phyloP scores from a whole-genome alignment of 2,329 filamentous ascomycete genomes.

The Volutella citrinella region DNA sequence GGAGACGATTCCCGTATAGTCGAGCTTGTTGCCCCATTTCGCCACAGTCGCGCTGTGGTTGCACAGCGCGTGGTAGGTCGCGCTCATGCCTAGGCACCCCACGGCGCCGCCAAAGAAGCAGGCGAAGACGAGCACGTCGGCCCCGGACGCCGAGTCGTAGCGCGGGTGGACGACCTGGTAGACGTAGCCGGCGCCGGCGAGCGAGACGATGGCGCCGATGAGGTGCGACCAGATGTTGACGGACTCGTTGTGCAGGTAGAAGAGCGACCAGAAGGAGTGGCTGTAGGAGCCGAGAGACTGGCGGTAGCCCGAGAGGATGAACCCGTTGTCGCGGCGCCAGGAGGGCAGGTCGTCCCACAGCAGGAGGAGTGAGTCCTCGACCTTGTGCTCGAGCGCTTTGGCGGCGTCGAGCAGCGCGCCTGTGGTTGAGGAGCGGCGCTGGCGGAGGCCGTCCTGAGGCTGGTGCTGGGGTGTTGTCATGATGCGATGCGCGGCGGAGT shows the following conservation, averaged over 20 bases:
- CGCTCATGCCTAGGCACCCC: slow-evolving; percentile 74
- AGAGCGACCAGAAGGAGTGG: slow-evolving; percentile 44
- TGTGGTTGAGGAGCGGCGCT: slow-evolving; percentile 27
- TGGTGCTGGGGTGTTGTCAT: slow-evolving; percentile 8
- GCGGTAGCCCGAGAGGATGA: slow-evolving; percentile 54
- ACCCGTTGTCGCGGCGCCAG: slow-evolving; percentile 60
- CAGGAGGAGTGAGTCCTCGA: slow-evolving; percentile 42
- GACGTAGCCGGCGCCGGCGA: slow-evolving; percentile 49
- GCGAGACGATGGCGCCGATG: slow-evolving; percentile 61
- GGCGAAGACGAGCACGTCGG: slow-evolving; percentile 69
- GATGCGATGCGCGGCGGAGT: slow-evolving; percentile 16
- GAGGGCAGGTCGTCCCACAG: slow-evolving; percentile 56
- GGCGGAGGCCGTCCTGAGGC: slow-evolving; percentile 18
- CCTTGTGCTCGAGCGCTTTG: slow-evolving; percentile 34
- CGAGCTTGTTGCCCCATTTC: slow-evolving; percentile 85
- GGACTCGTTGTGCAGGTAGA: slow-evolving; percentile 58
- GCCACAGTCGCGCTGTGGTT: slow-evolving; percentile 81
- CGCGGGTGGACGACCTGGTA: slow-evolving; percentile 59
- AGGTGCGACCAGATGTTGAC: slow-evolving; percentile 65
- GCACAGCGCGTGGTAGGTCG: slow-evolving; percentile 77
- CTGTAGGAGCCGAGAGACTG: slow-evolving; percentile 46
- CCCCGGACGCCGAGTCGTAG: slow-evolving; percentile 57
- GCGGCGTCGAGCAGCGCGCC: slow-evolving; percentile 23
- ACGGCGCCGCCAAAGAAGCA: slow-evolving; percentile 78
- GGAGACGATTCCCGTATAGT: slow-evolving; percentile 90